Conservation (phyloP, 2,329 filamentous ascomycete species). For the Exophiala viscosa region DNA sequence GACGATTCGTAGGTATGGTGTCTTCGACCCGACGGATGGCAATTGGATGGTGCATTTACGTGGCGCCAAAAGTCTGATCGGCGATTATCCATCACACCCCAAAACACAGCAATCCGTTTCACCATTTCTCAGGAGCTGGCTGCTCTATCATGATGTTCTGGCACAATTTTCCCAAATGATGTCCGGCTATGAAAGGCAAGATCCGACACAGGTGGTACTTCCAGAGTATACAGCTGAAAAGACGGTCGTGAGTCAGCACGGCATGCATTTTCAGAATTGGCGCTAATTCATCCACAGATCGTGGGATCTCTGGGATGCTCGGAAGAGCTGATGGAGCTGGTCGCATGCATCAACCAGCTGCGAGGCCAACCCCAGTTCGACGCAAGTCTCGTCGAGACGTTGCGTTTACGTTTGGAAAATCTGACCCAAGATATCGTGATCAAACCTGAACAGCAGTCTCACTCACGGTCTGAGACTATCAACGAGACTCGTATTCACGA, state of each 20-base stretch:
- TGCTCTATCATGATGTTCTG: slow-evolving; percentile 3
- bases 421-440: background rate
- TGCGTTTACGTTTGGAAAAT: background rate
- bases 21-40: slow-evolving; percentile 3
- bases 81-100: background rate
- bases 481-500: background rate
- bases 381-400: background rate
- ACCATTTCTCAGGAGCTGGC: slow-evolving; percentile 3
- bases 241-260: background rate
- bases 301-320: slow-evolving; percentile 8
- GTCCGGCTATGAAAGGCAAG: background rate
- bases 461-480: background rate
- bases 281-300: background rate
- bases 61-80: background rate
- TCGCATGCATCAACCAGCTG: slow-evolving; percentile 1
- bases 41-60: slow-evolving; percentile 1
- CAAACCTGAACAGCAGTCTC: background rate
- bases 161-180: background rate
- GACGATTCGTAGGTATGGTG: too few relatives aligned
- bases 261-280: background rate
- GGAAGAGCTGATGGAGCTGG: background rate
- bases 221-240: background rate
- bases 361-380: background rate
- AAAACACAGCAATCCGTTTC: background rate
- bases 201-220: background rate